Evolutionary conservation across 768 basidiomycete species (phyloP), one percentile per base, ranked within the genome.

Genomic region (Hygrocybe coccinea): DNA sequence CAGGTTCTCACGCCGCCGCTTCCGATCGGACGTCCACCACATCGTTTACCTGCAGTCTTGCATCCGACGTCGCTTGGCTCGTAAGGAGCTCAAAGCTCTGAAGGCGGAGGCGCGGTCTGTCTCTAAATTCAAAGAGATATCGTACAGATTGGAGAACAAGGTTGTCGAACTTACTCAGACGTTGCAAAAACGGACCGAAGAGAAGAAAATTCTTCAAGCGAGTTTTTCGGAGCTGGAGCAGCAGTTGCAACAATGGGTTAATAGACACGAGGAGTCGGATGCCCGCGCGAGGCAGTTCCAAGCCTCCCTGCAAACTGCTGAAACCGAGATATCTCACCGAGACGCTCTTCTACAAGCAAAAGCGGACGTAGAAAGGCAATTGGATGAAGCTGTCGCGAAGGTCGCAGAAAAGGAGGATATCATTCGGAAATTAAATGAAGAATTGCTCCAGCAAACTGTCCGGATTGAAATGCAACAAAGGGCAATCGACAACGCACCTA

Each of bases 121-220:
- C 25, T 89, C 91, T 62, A 97, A 94, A 68, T 97, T 95, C 84
- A 97, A 97, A 75, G 94, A 97, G 73, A 97, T 95, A 61, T 97
- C 95, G 0, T 98, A 98, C 67, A 85, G 84, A 62, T 79, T 99
- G 54, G 97, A 99, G 76, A 99, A 98, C 79, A 99, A 98, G 74
- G 97, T 99, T 43, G 92, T 99, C 56, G 95, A 98, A 68, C 87
- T 99, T 59, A 98, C 97, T 0, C 97, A 99, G 68, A 84, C 76
- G 14, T 80, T 99, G 11, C 97, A 97, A 71, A 86, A 80, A 65
- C 86, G 95, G 46, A 94, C 87, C 2, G 82, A 83, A 56, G 95
- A 99, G 75, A 93, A 90, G 76, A 95, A 91, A 71, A 86, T 85
- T 52, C 75, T 98, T 43, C 85, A 88, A 60, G 74, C 71, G n/a